These are phyloP conservation scores for Infundibulicybe gibba DNA, from an alignment of 768 basidiomycete genomes.

Conservation along the genomic window DNA sequence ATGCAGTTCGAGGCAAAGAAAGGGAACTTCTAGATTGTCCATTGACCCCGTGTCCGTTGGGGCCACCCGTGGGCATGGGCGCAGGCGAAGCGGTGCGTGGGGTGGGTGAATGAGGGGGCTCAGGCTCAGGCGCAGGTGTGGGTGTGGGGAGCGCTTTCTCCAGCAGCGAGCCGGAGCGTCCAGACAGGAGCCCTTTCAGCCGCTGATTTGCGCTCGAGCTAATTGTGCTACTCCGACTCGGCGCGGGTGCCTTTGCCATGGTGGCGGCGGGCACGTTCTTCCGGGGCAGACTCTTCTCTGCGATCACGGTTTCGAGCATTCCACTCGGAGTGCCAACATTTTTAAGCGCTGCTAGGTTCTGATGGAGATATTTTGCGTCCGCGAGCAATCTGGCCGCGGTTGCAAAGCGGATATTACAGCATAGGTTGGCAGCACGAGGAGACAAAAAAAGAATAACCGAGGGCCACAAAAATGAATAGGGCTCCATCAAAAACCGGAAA, in stretches of 20 bases:
- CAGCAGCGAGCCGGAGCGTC: slow-evolving; percentile 23
- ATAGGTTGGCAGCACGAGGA: neutral
- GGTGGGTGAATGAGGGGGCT: slow-evolving; percentile 18
- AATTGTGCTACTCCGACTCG: slow-evolving; percentile 25
- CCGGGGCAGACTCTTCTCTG: slow-evolving; percentile 67
- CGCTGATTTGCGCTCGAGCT: slow-evolving; percentile 41
- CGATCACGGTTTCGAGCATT: slow-evolving; percentile 83
- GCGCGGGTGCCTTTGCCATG: slow-evolving; percentile 10
- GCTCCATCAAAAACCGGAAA: neutral
- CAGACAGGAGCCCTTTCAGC: slow-evolving; percentile 40
- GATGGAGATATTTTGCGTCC: slow-evolving; percentile 75
- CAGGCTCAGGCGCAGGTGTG: slow-evolving; percentile 18
- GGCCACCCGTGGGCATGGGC: slow-evolving; percentile 5
- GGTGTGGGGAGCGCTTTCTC: slow-evolving; percentile 32
- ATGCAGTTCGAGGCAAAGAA: neutral
- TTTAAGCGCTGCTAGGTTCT: slow-evolving; percentile 71
- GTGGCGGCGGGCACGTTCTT: slow-evolving; percentile 11
- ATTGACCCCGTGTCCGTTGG: slow-evolving; percentile 7
- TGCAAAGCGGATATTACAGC: neutral
- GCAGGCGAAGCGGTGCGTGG: too few species aligned
- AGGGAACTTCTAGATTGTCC: neutral
- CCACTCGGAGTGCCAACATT: slow-evolving; percentile 67
- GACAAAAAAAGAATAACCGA: neutral
- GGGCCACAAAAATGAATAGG: neutral
- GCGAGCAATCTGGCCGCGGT: slow-evolving; percentile 59